These are phyloP conservation scores for Cenchrus americanus DNA, from an alignment of 176 grass and related monocot species.

Conservation along the genomic window DNA sequence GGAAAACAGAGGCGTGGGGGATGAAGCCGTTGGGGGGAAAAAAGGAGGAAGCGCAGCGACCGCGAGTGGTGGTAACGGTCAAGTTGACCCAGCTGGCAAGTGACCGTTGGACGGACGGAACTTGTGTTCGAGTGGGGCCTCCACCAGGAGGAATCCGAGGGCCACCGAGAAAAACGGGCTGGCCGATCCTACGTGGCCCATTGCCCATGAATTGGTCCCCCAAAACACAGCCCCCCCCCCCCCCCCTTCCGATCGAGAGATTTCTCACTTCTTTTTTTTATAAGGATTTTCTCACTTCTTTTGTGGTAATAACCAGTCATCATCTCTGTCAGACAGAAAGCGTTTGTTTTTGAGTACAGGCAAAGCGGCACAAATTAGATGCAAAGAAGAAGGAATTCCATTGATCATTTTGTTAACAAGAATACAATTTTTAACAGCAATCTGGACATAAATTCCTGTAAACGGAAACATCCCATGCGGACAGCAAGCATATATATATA, in stretches of 20 bases:
- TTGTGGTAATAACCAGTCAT: no score
- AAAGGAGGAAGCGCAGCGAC: constrained; percentile 14
- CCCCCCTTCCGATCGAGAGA: no score
- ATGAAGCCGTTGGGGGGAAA: constrained; percentile 37
- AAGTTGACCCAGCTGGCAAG: constrained; percentile 53
- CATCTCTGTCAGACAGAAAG: no score
- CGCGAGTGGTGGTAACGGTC: constrained; percentile 43
- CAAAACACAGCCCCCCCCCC: background rate
- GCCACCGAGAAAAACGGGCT: background rate
- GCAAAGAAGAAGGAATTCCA: background rate
- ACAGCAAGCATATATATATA: background rate
- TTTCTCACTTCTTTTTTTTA: background rate
- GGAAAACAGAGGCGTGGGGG: background rate
- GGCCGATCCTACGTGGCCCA: background rate
- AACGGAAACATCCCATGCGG: background rate
- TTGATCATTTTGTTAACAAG: background rate
- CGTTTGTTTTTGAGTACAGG: no score
- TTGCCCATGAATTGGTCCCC: background rate
- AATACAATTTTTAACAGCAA: background rate
- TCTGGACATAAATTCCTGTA: background rate
- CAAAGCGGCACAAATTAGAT: background rate
- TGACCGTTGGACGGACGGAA: constrained; percentile 57
- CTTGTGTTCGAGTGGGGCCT: background rate
- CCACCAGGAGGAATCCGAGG: constrained; percentile 33
- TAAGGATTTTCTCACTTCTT: no score